Evolutionary conservation across 1,284 basidiomycete species (phyloP).

Genomic region (Cystobasidium slooffiae): DNA sequence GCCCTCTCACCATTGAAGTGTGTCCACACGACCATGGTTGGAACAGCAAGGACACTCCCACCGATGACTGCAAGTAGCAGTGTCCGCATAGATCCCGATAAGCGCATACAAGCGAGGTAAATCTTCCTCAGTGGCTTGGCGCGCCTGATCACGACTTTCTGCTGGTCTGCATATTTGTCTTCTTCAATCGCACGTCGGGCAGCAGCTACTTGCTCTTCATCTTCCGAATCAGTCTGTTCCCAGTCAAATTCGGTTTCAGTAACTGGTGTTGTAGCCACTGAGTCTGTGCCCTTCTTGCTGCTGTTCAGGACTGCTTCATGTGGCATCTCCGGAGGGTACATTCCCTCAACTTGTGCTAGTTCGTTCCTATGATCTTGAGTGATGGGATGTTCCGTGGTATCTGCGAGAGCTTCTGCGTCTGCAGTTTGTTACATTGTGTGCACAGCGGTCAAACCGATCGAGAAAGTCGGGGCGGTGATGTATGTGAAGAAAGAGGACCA

Average conservation of each 20-base stretch:
- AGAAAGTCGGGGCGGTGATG: slow-evolving; percentile 1
- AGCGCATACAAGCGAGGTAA: slow-evolving; percentile 41
- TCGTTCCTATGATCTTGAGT: slow-evolving; percentile 20
- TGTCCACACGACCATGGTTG: slow-evolving; percentile 69
- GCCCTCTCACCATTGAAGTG: slow-evolving; percentile 63
- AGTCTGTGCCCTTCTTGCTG: not conserved
- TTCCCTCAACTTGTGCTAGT: slow-evolving; percentile 28
- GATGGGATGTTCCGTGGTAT: not conserved
- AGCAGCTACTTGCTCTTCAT: slow-evolving; percentile 39
- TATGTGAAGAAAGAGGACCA: not conserved
- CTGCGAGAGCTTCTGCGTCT: slow-evolving; percentile 43
- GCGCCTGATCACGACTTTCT: slow-evolving; percentile 20
- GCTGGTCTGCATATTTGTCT: slow-evolving; percentile 26
- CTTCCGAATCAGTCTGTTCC: slow-evolving; percentile 40
- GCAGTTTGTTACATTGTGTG: not conserved
- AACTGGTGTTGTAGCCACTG: slow-evolving; percentile 28
- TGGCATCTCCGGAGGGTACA: slow-evolving; percentile 25
- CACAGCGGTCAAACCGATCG: slow-evolving; percentile 10
- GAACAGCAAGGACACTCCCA: slow-evolving; percentile 68
- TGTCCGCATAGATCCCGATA: slow-evolving; percentile 44
- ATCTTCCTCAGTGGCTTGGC: slow-evolving; percentile 38
- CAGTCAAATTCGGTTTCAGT: slow-evolving; percentile 42
- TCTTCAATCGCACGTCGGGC: slow-evolving; percentile 31
- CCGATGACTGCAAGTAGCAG: slow-evolving; percentile 62
- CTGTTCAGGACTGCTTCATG: slow-evolving; percentile 5